Percentiles rank a stretch among this genome's conserved stretches.
phyloP scores from a whole-genome alignment of 1,139 yeast genomes.

The Zygoascus hellenicus region DNA sequence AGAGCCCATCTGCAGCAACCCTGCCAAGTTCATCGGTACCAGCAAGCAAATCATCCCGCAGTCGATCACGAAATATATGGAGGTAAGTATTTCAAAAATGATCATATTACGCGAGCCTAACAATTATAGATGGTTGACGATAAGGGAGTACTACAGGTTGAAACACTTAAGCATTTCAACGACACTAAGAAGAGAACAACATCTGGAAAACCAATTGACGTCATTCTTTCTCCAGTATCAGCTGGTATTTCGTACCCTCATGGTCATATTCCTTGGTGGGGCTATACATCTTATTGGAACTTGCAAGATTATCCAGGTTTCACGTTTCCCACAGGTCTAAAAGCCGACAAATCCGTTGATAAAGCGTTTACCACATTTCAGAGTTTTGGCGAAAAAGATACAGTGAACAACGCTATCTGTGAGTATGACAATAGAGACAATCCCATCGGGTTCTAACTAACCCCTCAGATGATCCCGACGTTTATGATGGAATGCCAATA shows the following conservation, averaged over 20 bases:
- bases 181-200: background rate
- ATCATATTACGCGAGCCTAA: background rate
- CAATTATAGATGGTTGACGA: background rate
- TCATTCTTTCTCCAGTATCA: constrained; percentile 5
- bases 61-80: constrained; percentile 1
- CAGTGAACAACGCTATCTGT: background rate
- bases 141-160: background rate
- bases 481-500: constrained; percentile 6
- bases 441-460: background rate
- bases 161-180: constrained; percentile 4
- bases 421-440: background rate
- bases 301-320: constrained; percentile 1
- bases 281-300: constrained; percentile 7
- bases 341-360: constrained; percentile 3
- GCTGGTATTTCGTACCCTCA: constrained; percentile 5
- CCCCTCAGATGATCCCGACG: background rate
- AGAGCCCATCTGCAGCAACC: constrained; percentile 3
- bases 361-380: background rate
- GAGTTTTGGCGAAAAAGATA: constrained; percentile 1
- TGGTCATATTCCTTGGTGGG: constrained; percentile 7
- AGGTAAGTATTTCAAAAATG: background rate
- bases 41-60: background rate
- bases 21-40: background rate
- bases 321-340: background rate
- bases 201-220: background rate